Evolutionary conservation across 306 rosid species (phyloP), one percentile per base, ranked within the genome.

Genomic region (Quercus parvula): DNA sequence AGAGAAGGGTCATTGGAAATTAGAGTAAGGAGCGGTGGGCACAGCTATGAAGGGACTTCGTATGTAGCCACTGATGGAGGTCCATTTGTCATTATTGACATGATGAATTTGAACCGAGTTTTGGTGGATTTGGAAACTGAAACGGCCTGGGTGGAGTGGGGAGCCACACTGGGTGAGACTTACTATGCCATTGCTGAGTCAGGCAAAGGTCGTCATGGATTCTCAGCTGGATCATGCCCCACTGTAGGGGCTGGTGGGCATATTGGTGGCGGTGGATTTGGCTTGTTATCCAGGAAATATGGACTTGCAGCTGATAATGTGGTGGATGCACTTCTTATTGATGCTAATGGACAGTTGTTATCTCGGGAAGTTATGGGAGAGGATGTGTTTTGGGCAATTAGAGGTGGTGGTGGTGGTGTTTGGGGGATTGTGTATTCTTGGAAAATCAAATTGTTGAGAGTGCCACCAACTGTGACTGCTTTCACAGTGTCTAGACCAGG

Each of bases 161-260:
- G 97, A 33, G 97, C 97, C 41, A 92, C 96, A n/a, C 66, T 92
- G 6, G 96, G 97, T 38, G 91, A 92, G 75, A 88, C 91, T 8
- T 92, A 92, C 84, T 85, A 89, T 81, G 88, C 87, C 56, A 91
- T 92, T 77, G 86, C 91, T 20, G 73, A 71, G 52, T 87, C 89
- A 59, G 91, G 91, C 78, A 46, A 77, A 2, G 27, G 0, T 3
- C n/a, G 1, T 54, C 87, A 88, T 59, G 97, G 96, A 44, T 91
- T 92, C 87, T 79, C 96, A 70, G 97, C 90, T 1, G 96, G 96
- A 75, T 91, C 97, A 38, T 92, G 94, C 75, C 94, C 97, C 20
- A 92, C 92, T n/a, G 97, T 92, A 3, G 97, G 97, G 27, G 89
- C 85, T n/a, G 94, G 97, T 3, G 94, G 94, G 22, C 97, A 90